These are phyloP conservation scores for Volutella citrinella DNA, from an alignment of 2,329 filamentous ascomycete species.

Conservation along the genomic window DNA sequence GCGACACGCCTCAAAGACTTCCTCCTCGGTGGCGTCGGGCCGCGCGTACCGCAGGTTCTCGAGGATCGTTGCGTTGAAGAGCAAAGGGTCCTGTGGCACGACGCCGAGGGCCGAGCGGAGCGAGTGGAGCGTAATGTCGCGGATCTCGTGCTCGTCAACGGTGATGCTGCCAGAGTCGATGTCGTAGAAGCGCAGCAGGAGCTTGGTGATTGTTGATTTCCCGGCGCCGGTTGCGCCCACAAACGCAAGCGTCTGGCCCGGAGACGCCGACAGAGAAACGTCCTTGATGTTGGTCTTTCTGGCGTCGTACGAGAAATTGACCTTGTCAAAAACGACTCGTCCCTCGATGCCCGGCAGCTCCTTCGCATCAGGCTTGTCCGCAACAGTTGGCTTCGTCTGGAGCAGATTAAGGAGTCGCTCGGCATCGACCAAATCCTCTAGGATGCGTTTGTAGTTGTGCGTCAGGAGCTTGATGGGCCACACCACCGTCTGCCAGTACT, in stretches of 20 bases:
- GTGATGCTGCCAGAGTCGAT: slow-evolving; percentile 50
- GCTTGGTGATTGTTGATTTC: slow-evolving; percentile 60
- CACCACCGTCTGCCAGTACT: slow-evolving; percentile 56
- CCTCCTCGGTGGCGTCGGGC: slow-evolving; percentile 57
- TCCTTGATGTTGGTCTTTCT: slow-evolving; percentile 48
- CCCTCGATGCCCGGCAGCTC: slow-evolving; percentile 44
- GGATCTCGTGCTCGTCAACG: slow-evolving; percentile 59
- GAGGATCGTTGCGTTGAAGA: slow-evolving; percentile 64
- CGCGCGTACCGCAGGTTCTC: slow-evolving; percentile 64
- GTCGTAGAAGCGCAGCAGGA: slow-evolving; percentile 61
- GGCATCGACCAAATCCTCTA: slow-evolving; percentile 57
- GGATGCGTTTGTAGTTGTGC: slow-evolving; percentile 22
- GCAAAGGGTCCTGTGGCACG: slow-evolving; percentile 61
- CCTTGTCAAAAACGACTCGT: slow-evolving; percentile 51
- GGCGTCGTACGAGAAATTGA: slow-evolving; percentile 54
- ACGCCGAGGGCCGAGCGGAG: slow-evolving; percentile 58
- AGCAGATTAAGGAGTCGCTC: slow-evolving; percentile 59
- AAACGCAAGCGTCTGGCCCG: slow-evolving; percentile 56
- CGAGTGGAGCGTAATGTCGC: slow-evolving; percentile 54
- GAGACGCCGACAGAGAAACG: slow-evolving; percentile 45
- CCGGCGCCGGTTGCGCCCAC: slow-evolving; percentile 62
- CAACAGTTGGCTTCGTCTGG: slow-evolving; percentile 54
- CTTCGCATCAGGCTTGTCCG: slow-evolving; percentile 43
- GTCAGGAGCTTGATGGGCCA: slow-evolving; percentile 36
- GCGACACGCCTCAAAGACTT: slow-evolving; percentile 58